Conservation (phyloP, 2,329 filamentous ascomycete genomes). For the Colletotrichum sp. region DNA sequence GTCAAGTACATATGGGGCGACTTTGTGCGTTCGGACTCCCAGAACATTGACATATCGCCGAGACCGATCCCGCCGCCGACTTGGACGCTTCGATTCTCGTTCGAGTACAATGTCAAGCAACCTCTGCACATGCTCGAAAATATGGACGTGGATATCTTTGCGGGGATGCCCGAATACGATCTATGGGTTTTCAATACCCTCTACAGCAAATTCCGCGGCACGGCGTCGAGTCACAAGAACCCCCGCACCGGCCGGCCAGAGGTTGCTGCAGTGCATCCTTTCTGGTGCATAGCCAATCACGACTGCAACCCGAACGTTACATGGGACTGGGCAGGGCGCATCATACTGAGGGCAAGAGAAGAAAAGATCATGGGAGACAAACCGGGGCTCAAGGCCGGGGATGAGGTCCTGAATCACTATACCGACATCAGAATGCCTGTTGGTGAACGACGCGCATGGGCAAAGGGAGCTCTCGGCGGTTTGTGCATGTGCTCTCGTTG, state of each 20-base stretch:
- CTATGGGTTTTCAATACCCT: slow-evolving; percentile 90
- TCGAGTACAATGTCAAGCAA: slow-evolving; percentile 74
- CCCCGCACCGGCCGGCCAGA: slow-evolving; percentile 82
- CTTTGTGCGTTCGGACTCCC: slow-evolving; percentile 58
- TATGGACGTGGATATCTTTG: slow-evolving; percentile 82
- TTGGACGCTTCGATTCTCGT: slow-evolving; percentile 79
- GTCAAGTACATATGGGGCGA: slow-evolving; percentile 75
- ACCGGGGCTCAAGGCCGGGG: slow-evolving; percentile 72
- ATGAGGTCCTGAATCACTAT: slow-evolving; percentile 94
- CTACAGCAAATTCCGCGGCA: slow-evolving; percentile 91
- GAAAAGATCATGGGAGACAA: slow-evolving; percentile 56
- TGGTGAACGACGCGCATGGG: slow-evolving; percentile 85
- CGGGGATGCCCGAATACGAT: slow-evolving; percentile 63
- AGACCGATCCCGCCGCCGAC: slow-evolving; percentile 61
- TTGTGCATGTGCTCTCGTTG: slow-evolving; percentile 88
- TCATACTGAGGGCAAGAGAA: slow-evolving; percentile 71
- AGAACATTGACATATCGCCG: slow-evolving; percentile 59
- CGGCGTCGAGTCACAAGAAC: slow-evolving; percentile 84
- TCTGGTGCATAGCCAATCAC: slow-evolving; percentile 97
- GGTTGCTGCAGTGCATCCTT: slow-evolving; percentile 89
- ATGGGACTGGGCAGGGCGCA: slow-evolving; percentile 89
- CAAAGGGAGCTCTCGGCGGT: slow-evolving; percentile 83
- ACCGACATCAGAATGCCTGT: slow-evolving; percentile 85
- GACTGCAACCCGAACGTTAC: slow-evolving; percentile 93
- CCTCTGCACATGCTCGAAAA: slow-evolving; percentile 82